Evolutionary conservation across 2,329 filamentous ascomycete species (phyloP), one percentile per base, ranked within the genome.

Genomic region (Sporothrix globosa): DNA sequence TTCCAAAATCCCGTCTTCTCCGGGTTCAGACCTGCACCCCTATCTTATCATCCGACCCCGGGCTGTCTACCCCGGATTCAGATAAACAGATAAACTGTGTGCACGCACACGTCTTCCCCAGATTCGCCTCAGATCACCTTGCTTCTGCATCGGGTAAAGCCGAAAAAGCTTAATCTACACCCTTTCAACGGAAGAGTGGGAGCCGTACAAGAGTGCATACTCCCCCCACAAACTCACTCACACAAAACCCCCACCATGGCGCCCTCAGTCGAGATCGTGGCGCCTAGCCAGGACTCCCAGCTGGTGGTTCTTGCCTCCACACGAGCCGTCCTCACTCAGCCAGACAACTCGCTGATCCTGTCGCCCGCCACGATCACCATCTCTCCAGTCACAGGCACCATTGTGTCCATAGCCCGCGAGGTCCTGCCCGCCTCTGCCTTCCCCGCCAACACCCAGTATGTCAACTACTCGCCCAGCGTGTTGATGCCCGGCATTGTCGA

Each of bases 401-500:
- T 98, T 76, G 85, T 90, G 58, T 88, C 90, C 2, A 87, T 97
- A 72, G 87, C 90, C 73, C 87, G 91, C 70, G 86, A 87, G 34
- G 85, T 97, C 67, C 84, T 97, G n/a, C 91, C 93, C 0, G 78
- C 82, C n/a, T 86, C 87, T 6, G 86, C 88, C 54, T 97, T 98
- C 79, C 91, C 93, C 0, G 88, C 87, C 52, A 89, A 90, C 9
- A 84, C 85, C 6, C 84, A 85, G 9, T 98, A 98, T 80, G 86
- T 88, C 75, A 90, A 99, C 83, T 90, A 97, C 81, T 92, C 91
- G 27, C 93, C 95, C 13, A 87, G 90, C 80, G 86, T 98, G 61
- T 84, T 99, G 52, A 85, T 98, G 46, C 96, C 96, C 0, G 96
- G 96, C 24, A 85, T 99, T 41, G 95, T 99, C 21, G 96, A 99